phyloP scores from a whole-genome alignment of 768 basidiomycete genomes.

The Boletus sp. region DNA sequence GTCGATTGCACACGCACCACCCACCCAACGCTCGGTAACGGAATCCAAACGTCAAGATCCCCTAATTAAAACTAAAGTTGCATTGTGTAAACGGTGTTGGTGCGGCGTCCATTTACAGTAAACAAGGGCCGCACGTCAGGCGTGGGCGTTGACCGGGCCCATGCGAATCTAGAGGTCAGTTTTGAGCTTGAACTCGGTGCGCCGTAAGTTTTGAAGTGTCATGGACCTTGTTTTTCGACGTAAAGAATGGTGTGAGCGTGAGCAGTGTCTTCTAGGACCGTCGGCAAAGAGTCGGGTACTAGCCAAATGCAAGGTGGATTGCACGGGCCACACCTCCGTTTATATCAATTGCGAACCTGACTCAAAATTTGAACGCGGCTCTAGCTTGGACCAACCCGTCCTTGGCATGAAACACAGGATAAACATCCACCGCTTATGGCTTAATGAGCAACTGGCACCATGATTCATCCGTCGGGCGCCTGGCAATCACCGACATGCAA shows the following conservation, averaged over 20 bases:
- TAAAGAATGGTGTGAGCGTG: not conserved
- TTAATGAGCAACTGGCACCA: not conserved
- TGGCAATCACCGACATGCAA: not conserved
- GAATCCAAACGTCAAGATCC: not conserved
- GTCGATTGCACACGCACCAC: not conserved
- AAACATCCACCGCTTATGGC: not conserved
- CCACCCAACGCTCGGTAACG: constrained; percentile 7
- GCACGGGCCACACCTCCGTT: not conserved
- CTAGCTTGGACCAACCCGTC: not conserved
- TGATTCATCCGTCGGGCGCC: not conserved
- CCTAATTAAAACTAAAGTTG: not conserved
- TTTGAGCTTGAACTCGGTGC: not conserved
- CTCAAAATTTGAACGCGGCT: not conserved
- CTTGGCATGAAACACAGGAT: not conserved
- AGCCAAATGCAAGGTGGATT: not conserved
- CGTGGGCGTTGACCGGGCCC: not conserved
- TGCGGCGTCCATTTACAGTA: not conserved
- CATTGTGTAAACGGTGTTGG: not conserved
- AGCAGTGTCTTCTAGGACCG: not conserved
- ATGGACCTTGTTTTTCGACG: not conserved
- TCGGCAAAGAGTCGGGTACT: not conserved
- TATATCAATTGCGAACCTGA: not conserved
- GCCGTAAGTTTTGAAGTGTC: not conserved
- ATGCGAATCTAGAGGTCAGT: not conserved
- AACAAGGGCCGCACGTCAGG: too few relatives aligned